A percentile compares a stretch with the other conserved stretches of the same genome.
Conservation (phyloP, 2,329 filamentous ascomycete species). For the Cercospora zeina region DNA sequence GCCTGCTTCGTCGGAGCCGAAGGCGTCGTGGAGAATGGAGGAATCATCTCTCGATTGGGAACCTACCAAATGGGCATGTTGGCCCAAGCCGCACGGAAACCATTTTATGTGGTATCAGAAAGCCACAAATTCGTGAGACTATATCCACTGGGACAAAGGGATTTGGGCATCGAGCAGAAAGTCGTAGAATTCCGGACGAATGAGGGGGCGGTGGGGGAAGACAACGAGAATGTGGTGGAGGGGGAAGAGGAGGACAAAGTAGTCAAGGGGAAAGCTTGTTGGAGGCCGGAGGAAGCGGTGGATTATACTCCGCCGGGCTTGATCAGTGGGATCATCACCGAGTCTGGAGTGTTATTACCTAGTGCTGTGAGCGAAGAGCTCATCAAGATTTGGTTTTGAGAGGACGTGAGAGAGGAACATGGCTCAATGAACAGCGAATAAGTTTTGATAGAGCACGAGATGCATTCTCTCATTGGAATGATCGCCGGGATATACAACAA, state of each 20-base stretch:
- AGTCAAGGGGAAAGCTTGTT: conserved; percentile 29
- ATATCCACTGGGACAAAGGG: conserved; percentile 78
- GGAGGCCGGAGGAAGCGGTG: conserved; percentile 54
- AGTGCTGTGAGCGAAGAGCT: conserved; percentile 70
- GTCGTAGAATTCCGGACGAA: conserved; percentile 71
- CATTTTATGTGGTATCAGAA: conserved; percentile 89
- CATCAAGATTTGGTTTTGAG: conserved; percentile 60
- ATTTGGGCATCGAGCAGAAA: conserved; percentile 76
- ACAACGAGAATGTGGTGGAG: conserved; percentile 27
- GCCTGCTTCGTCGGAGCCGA: conserved; percentile 69
- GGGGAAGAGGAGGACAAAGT: conserved; percentile 34
- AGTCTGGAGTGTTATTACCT: conserved; percentile 70
- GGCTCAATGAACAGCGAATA: background rate
- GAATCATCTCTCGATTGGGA: conserved; percentile 84
- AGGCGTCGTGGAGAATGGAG: conserved; percentile 90
- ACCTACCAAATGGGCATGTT: conserved; percentile 82
- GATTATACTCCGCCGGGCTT: conserved; percentile 66
- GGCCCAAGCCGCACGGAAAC: conserved; percentile 69
- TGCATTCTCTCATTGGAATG: background rate
- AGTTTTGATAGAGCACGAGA: background rate
- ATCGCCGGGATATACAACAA: background rate
- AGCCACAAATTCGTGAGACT: conserved; percentile 95
- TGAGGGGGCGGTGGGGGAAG: conserved; percentile 33
- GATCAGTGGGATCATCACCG: conserved; percentile 73
- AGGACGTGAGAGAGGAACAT: background rate